Evolutionary conservation across 345 rosid genomes (phyloP).

Genomic region (Bruguiera gymnorhiza): DNA sequence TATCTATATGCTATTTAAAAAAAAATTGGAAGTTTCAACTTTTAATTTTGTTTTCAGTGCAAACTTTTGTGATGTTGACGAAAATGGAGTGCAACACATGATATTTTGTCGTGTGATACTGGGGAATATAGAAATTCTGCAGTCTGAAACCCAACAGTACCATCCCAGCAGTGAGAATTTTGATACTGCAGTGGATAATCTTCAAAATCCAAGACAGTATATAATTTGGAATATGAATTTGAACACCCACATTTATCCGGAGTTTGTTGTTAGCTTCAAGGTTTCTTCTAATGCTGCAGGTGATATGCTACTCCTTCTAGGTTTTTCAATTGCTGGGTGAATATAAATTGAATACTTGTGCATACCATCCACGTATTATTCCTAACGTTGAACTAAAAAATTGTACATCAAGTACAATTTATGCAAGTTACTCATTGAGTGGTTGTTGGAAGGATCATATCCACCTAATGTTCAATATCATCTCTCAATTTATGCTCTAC

Average conservation of each 20-base stretch:
- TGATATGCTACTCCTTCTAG: conserved; percentile 39
- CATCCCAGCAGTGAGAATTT: conserved; percentile 60
- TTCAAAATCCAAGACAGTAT: conserved; percentile 56
- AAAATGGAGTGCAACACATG: conserved; percentile 64
- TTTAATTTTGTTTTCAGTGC: conserved; percentile 54
- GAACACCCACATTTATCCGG: conserved; percentile 79
- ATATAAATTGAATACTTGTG: background rate
- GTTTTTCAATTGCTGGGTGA: conserved; percentile 7
- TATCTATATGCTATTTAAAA: background rate
- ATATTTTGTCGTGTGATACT: conserved; percentile 77
- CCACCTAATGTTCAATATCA: conserved; percentile 6
- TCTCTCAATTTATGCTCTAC: conserved; percentile 22
- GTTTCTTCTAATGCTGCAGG: conserved; percentile 59
- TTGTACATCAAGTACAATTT: background rate
- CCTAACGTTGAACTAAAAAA: conserved; percentile 9
- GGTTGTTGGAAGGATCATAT: conserved; percentile 22
- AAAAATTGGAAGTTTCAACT: conserved; percentile 8
- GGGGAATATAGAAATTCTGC: conserved; percentile 80
- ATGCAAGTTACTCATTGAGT: conserved; percentile 13
- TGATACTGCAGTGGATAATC: conserved; percentile 85
- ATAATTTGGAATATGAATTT: conserved; percentile 82
- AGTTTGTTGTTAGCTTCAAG: conserved; percentile 91
- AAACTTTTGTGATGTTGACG: conserved; percentile 77
- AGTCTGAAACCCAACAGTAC: conserved; percentile 50
- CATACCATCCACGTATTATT: background rate